Evolutionary conservation across 2,329 filamentous ascomycete genomes (phyloP), one percentile per base, ranked within the genome.

Genomic region (Cryphonectria naterciae): DNA sequence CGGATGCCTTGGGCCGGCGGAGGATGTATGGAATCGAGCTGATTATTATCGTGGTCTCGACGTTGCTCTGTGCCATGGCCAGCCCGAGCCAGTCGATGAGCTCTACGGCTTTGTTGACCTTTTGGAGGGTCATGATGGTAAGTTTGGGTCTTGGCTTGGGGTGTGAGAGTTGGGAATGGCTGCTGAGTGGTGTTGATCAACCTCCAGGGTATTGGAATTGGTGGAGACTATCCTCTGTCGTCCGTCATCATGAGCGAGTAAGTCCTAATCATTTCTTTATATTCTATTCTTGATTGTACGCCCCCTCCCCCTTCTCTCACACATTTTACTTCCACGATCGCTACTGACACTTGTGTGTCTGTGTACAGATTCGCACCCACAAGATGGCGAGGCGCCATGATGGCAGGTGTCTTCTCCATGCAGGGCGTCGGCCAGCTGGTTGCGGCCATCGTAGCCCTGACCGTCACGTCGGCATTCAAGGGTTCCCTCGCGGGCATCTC

Each of bases 401-500:
- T 96, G 85, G 92, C 90, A 15, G 87, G 91, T 22, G 92, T 95
- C 65, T 96, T 96, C 77, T 92, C 92, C 52, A 95, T 95, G 92
- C 93, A 96, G 77, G 92, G 92, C 64, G 84, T 94, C 37, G 93
- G 93, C n/a, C 92, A 95, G 77, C 88, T 95, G 67, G 84, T 85
- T 28, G 91, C 91, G 17, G 91, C 91, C 37, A 83, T 94, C 7
- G 86, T 95, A 28, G 89, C 92, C 17, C 83, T 95, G 46, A 87
- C 94, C 68, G 91, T 90, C 52, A 91, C 90, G 0, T 81, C 85
- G 22, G 88, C 86, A 2, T 93, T 93, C 81, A 89, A 89, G 75
- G 77, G 78, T 25, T 81, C 84, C 0, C 87, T 87, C 72, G 73
- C 80, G 63, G 76, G 76, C 54, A 80, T 85, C 28, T 79, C 85